Conservation (phyloP, 1,284 basidiomycete species). For the Mycosarcoma mackinlayi region DNA sequence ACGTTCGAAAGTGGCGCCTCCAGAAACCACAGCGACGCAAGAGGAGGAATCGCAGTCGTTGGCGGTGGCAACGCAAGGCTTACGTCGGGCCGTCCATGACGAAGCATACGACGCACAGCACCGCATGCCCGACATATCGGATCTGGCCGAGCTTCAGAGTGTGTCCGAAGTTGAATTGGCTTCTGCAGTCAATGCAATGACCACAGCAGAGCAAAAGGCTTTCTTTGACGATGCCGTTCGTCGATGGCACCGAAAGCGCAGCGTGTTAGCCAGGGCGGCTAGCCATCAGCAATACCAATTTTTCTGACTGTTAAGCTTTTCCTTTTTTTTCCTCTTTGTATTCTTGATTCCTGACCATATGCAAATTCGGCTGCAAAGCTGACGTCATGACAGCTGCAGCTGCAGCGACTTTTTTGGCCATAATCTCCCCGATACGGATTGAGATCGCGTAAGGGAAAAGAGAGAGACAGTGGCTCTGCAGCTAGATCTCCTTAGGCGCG, state of each 20-base stretch:
- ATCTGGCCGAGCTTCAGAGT: slow-evolving; percentile 26
- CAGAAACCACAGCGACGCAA: not conserved
- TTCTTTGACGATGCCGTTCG: slow-evolving; percentile 34
- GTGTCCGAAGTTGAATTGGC: slow-evolving; percentile 31
- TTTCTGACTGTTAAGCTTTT: slow-evolving; percentile 15
- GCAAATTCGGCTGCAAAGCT: too few relatives aligned
- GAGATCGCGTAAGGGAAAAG: too few relatives aligned
- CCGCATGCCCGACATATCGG: slow-evolving; percentile 18
- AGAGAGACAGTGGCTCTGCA: too few relatives aligned
- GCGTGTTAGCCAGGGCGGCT: slow-evolving; percentile 7
- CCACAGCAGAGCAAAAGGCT: slow-evolving; percentile 19
- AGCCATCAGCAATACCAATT: slow-evolving; percentile 15
- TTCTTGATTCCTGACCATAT: not conserved
- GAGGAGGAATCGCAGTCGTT: slow-evolving; percentile 26
- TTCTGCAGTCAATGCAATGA: slow-evolving; percentile 29
- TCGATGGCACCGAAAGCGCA: slow-evolving; percentile 23
- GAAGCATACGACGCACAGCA: not conserved
- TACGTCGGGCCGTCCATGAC: slow-evolving; percentile 13
- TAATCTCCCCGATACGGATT: slow-evolving; percentile 4
- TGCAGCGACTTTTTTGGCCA: not conserved
- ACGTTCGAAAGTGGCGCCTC: not conserved
- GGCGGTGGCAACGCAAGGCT: slow-evolving; percentile 20
- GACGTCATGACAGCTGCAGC: slow-evolving; percentile 42
- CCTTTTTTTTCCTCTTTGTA: not conserved
- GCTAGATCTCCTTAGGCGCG: too few relatives aligned